Evolutionary conservation across 2,329 filamentous ascomycete species (phyloP), one percentile per base, ranked within the genome.

Genomic region (Fusarium illudens): DNA sequence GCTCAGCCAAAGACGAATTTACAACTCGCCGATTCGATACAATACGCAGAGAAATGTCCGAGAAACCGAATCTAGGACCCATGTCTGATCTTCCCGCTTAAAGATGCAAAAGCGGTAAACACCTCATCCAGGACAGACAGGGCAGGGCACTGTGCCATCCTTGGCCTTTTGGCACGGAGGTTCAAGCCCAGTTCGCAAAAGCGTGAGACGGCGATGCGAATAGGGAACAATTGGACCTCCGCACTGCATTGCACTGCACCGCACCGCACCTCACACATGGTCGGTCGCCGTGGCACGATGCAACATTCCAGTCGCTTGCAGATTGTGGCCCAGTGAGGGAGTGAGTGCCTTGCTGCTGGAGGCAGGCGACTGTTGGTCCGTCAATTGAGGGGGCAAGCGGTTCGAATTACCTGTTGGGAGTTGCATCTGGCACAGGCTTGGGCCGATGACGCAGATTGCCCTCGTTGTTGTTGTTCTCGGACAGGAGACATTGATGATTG

Each of bases 291-390:
- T 73, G 46, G 50, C 58, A 65, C 36, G 50, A 71, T 70, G 56
- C 63, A 62, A 64, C 69, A 73, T 73, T 72, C 69, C 65, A 71
- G 56, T 50, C 59, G 37, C 42, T 51, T 68, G 44, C 54, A 48
- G 54, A 64, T 50, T 60, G 52, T 48, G 37, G 53, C 66, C 58
- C 59, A 52, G 49, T 52, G 39, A 44, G 39, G 25, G 53, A 52
- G 49, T 52, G 39, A 44, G 39, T 44, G 53, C 42, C 42, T 42
- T 62, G 48, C 50, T 67, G 59, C 52, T 68, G 60, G 66, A 67
- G 68, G 66, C 58, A 62, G 58, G 39, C 30, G 42, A 32, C 17
- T 52, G 49, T 59, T 62, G 61, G 64, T 34, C 42, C 29, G 25
- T 51, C 44, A 58, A 49, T 57, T 49, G 57, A 29, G 27, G 51